Conservation (phyloP, 164 flowering plant species). For the Sextonia rubra region DNA sequence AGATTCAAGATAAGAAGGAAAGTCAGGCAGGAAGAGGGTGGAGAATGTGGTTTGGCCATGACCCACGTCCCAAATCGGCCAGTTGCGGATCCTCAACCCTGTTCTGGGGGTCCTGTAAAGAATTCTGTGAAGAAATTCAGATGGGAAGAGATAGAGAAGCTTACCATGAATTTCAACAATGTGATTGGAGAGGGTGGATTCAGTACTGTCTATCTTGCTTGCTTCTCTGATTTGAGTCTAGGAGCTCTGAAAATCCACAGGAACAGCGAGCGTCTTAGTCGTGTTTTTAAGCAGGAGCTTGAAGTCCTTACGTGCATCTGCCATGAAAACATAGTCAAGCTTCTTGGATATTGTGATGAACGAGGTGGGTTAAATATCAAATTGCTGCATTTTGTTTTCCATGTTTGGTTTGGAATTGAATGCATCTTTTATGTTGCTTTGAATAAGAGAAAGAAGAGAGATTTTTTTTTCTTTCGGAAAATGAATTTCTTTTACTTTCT, state of each 20-base stretch:
- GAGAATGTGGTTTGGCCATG: constrained; percentile 7
- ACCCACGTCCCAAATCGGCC: constrained; percentile 7
- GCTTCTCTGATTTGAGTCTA: constrained; percentile 21
- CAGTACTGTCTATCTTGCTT: constrained; percentile 61
- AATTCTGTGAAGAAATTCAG: constrained; percentile 27
- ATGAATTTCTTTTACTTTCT: too few species aligned
- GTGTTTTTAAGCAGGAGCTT: constrained; percentile 54
- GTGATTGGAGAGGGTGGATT: constrained; percentile 73
- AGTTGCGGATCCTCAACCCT: background rate
- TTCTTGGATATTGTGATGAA: constrained; percentile 61
- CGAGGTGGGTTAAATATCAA: constrained; percentile 22
- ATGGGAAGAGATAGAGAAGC: constrained; percentile 48
- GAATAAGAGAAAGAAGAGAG: background rate
- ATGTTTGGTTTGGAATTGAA: background rate
- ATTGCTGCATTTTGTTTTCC: background rate
- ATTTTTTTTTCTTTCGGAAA: too few species aligned
- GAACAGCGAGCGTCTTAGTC: constrained; percentile 47
- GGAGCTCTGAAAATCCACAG: constrained; percentile 56
- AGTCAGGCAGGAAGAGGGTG: constrained; percentile 13
- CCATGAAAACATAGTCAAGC: constrained; percentile 57
- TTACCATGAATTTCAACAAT: constrained; percentile 34
- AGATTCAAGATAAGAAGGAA: constrained; percentile 14
- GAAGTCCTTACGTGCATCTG: constrained; percentile 39
- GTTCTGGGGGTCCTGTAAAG: background rate
- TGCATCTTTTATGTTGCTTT: background rate